Percentiles rank a stretch among this genome's conserved stretches.
These are phyloP conservation scores for Plectosphaerella sp. DNA, from an alignment of 2,329 filamentous ascomycete genomes.

Conservation along the genomic window DNA sequence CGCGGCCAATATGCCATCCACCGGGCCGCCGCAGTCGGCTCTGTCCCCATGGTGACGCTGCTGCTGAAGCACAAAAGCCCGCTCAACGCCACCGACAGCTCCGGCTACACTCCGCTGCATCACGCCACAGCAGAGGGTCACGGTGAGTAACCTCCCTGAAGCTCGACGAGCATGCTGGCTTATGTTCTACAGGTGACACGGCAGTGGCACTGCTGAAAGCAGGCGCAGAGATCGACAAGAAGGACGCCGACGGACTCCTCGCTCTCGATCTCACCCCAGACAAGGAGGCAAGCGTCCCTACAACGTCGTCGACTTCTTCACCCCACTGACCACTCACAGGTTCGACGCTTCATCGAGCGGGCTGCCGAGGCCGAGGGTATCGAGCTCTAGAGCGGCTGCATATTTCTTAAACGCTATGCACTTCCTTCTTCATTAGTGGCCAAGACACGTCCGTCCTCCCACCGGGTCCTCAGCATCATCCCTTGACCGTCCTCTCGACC, in stretches of 20 bases:
- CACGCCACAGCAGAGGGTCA: slow-evolving; percentile 77
- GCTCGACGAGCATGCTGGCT: background rate
- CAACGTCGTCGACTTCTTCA: background rate
- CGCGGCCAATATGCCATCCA: slow-evolving; percentile 89
- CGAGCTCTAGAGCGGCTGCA: slow-evolving; percentile 34
- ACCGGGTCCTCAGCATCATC: slow-evolving; percentile 6
- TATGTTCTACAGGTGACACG: slow-evolving; percentile 62
- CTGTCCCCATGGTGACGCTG: slow-evolving; percentile 78
- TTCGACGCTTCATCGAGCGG: slow-evolving; percentile 71
- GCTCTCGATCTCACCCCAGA: slow-evolving; percentile 84
- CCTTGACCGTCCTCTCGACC: slow-evolving; percentile 78
- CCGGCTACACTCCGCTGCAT: slow-evolving; percentile 85
- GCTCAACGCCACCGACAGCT: slow-evolving; percentile 74
- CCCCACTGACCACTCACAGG: slow-evolving; percentile 36
- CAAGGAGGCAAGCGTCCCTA: slow-evolving; percentile 57
- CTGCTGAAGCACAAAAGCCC: slow-evolving; percentile 75
- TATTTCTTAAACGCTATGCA: background rate
- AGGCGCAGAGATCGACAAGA: slow-evolving; percentile 78
- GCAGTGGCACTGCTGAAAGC: slow-evolving; percentile 78
- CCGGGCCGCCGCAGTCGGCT: slow-evolving; percentile 85
- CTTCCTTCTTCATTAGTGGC: background rate
- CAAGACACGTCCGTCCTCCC: background rate
- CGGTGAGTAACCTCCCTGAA: slow-evolving; percentile 35
- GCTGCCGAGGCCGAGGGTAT: slow-evolving; percentile 83
- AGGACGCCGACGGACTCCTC: slow-evolving; percentile 64